These are phyloP conservation scores for Cordyceps javanica DNA, from an alignment of 2,329 filamentous ascomycete genomes.

Conservation along the genomic window DNA sequence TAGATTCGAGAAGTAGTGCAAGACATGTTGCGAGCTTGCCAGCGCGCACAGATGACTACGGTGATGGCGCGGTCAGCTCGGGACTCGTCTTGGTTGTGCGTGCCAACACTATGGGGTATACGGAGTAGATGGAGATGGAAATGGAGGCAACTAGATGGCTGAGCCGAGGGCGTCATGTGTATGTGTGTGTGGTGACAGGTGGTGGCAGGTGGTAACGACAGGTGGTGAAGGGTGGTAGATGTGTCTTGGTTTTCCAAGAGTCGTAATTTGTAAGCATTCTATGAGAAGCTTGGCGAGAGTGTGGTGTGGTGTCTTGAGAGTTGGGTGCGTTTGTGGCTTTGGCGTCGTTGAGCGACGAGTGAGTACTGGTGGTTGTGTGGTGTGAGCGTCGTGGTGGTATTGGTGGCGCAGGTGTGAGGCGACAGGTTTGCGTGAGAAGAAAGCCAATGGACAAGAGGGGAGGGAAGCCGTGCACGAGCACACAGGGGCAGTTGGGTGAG, in stretches of 20 bases:
- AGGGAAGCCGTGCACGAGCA: not conserved
- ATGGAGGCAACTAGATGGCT: too few species aligned
- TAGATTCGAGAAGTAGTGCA: not conserved
- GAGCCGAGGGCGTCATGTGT: not conserved
- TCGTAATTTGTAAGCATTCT: not conserved
- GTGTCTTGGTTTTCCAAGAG: not conserved
- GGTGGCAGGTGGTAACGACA: not conserved
- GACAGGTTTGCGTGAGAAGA: not conserved
- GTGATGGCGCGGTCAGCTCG: not conserved
- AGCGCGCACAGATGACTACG: not conserved
- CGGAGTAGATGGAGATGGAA: too few species aligned
- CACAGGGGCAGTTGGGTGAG: not conserved
- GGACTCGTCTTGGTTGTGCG: not conserved
- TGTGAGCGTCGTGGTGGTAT: not conserved
- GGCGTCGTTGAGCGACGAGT: too few species aligned
- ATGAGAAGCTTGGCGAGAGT: not conserved
- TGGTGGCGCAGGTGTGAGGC: conserved; percentile 1
- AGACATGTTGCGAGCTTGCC: not conserved
- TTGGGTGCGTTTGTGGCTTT: not conserved
- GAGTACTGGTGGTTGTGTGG: not conserved
- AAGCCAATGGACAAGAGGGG: not conserved
- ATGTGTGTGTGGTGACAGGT: not conserved
- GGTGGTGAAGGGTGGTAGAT: too few species aligned
- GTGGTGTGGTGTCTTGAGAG: not conserved
- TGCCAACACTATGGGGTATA: too few species aligned